A percentile compares a stretch with the other conserved stretches of the same genome.
These are phyloP conservation scores for Pterulicium gracile DNA, from an alignment of 1,284 basidiomycete species.

Conservation along the genomic window DNA sequence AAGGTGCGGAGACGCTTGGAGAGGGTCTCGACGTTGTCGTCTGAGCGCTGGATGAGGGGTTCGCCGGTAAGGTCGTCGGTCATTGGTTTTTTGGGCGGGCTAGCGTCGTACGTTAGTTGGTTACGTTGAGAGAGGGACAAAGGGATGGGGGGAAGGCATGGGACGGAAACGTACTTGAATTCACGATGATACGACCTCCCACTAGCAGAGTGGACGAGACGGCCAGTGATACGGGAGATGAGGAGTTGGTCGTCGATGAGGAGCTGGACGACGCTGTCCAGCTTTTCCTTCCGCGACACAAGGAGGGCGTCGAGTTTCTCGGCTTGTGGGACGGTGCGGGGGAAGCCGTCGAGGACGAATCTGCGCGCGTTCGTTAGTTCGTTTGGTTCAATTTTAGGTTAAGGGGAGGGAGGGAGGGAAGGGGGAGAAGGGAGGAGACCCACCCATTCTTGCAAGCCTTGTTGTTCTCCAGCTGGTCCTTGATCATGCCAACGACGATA, in stretches of 20 bases:
- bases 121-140: slow-evolving; percentile 4
- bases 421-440: slow-evolving; percentile 20
- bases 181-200: slow-evolving; percentile 93
- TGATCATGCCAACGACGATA: slow-evolving; percentile 97
- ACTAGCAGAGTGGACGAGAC: slow-evolving; percentile 83
- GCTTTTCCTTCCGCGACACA: slow-evolving; percentile 66
- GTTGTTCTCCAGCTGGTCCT: slow-evolving; percentile 93
- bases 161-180: slow-evolving; percentile 71
- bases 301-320: slow-evolving; percentile 96
- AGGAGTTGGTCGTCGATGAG: slow-evolving; percentile 91
- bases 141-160: slow-evolving; percentile 3
- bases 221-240: slow-evolving; percentile 95
- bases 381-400: neutral
- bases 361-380: slow-evolving; percentile 35
- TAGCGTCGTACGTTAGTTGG: slow-evolving; percentile 19
- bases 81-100: slow-evolving; percentile 93
- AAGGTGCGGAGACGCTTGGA: slow-evolving; percentile 82
- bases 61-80: slow-evolving; percentile 94
- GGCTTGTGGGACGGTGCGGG: slow-evolving; percentile 95
- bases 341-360: slow-evolving; percentile 98
- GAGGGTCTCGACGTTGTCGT: slow-evolving; percentile 90
- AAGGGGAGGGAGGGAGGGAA: slow-evolving; percentile 2
- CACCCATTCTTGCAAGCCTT: slow-evolving; percentile 89
- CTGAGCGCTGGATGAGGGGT: slow-evolving; percentile 85
- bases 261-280: slow-evolving; percentile 89